phyloP scores from a whole-genome alignment of 345 rosid genomes.

The Bretschneidera sinensis region DNA sequence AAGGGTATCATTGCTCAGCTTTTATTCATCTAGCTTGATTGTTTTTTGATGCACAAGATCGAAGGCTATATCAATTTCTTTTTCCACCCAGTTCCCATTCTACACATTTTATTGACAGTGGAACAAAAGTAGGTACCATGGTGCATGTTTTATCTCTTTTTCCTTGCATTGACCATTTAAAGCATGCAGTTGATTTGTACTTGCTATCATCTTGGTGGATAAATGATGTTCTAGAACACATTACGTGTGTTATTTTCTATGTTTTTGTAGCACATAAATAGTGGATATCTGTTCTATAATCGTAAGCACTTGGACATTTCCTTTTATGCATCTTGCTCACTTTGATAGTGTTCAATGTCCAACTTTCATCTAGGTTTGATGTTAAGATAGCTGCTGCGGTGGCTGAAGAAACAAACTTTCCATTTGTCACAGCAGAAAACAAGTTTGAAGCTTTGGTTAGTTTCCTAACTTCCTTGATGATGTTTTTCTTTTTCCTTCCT shows the following conservation, averaged over 20 bases:
- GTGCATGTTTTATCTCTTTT: not conserved
- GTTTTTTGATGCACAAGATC: too few relatives aligned
- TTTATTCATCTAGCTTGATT: too few relatives aligned
- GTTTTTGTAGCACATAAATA: too few relatives aligned
- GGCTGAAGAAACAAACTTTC: constrained; percentile 85
- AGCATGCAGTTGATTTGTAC: not conserved
- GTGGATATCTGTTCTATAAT: too few relatives aligned
- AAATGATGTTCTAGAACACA: too few relatives aligned
- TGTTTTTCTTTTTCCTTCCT: constrained; percentile 2
- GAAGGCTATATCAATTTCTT: too few relatives aligned
- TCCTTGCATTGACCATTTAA: not conserved
- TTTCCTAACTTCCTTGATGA: constrained; percentile 14
- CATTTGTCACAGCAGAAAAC: constrained; percentile 93
- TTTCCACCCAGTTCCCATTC: not conserved
- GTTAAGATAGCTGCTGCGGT: constrained; percentile 87
- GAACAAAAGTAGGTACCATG: not conserved
- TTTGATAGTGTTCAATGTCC: not conserved
- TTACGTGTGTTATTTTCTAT: too few relatives aligned
- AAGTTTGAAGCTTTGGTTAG: constrained; percentile 97
- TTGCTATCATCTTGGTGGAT: too few relatives aligned
- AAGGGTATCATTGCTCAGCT: too few relatives aligned
- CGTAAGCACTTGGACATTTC: too few relatives aligned
- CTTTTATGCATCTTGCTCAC: too few relatives aligned
- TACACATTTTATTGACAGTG: not conserved
- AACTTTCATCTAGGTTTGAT: constrained; percentile 59